Conservation (phyloP, 768 basidiomycete species). For the Serendipita indica region DNA sequence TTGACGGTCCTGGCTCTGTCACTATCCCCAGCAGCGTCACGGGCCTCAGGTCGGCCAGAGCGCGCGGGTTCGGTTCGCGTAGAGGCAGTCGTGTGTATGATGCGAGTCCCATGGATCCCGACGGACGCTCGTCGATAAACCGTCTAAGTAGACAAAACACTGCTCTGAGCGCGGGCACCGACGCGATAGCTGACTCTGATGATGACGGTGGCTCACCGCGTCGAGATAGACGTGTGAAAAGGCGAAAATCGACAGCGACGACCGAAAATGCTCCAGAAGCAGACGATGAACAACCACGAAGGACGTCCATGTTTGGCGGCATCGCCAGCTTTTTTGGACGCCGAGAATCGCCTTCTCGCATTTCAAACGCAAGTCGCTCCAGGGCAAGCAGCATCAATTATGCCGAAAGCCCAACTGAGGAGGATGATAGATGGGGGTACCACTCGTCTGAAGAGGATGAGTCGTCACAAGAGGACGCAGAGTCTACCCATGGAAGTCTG, state of each 20-base stretch:
- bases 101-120: background rate
- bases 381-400: conserved; percentile 41
- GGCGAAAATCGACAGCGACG: conserved; percentile 19
- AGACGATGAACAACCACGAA: conserved; percentile 32
- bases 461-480: conserved; percentile 28
- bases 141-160: conserved; percentile 24
- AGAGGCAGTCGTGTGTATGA: background rate
- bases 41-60: conserved; percentile 30
- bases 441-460: conserved; percentile 72
- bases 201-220: background rate
- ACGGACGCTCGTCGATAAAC: background rate
- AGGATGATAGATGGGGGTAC: conserved; percentile 79
- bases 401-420: conserved; percentile 38
- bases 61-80: conserved; percentile 11
- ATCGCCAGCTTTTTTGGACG: conserved; percentile 11
- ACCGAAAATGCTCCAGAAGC: conserved; percentile 34
- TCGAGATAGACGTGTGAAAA: background rate
- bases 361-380: conserved; percentile 18
- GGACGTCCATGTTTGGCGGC: conserved; percentile 15
- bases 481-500: conserved; percentile 26
- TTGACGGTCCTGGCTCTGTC: conserved; percentile 52
- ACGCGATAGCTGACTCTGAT: conserved; percentile 48
- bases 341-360: background rate
- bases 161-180: conserved; percentile 42
- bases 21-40: conserved; percentile 69